Conservation (phyloP, 2,329 filamentous ascomycete genomes). For the Aspergillus sclerotialis region DNA sequence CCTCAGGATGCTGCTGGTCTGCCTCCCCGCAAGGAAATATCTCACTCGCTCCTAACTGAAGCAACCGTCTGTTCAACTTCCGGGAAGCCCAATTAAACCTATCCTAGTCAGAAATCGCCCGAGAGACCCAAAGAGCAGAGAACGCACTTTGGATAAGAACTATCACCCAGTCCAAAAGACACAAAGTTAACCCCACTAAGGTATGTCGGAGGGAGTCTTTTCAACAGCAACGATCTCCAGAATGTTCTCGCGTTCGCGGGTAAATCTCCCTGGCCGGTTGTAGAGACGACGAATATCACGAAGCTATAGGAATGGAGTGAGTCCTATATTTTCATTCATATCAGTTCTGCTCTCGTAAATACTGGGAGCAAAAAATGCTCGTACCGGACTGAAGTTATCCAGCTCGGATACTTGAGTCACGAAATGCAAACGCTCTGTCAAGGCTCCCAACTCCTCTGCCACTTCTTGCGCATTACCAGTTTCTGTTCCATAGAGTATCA, state of each 20-base stretch:
- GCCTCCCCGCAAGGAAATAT: slow-evolving; percentile 76
- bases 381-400: slow-evolving; percentile 65
- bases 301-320: slow-evolving; percentile 28
- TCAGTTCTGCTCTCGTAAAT: too few relatives aligned
- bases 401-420: slow-evolving; percentile 68
- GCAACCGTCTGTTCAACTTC: slow-evolving; percentile 76
- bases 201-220: slow-evolving; percentile 65
- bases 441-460: slow-evolving; percentile 71
- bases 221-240: slow-evolving; percentile 78
- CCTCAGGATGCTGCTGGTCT: slow-evolving; percentile 89
- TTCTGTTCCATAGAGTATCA: slow-evolving; percentile 89
- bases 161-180: slow-evolving; percentile 88
- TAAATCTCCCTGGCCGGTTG: slow-evolving; percentile 90
- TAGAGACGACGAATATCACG: slow-evolving; percentile 72
- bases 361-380: neutral
- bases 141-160: slow-evolving; percentile 78
- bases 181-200: slow-evolving; percentile 66
- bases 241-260: slow-evolving; percentile 74
- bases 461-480: slow-evolving; percentile 91
- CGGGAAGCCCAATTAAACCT: slow-evolving; percentile 91
- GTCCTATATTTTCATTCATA: slow-evolving; percentile 16
- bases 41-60: slow-evolving; percentile 73
- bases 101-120: slow-evolving; percentile 3
- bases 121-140: neutral
- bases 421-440: slow-evolving; percentile 74